Base-by-base conservation (phyloP, 2,329 filamentous ascomycete species). In the Coniosporium tulheliwenetii region DNA sequence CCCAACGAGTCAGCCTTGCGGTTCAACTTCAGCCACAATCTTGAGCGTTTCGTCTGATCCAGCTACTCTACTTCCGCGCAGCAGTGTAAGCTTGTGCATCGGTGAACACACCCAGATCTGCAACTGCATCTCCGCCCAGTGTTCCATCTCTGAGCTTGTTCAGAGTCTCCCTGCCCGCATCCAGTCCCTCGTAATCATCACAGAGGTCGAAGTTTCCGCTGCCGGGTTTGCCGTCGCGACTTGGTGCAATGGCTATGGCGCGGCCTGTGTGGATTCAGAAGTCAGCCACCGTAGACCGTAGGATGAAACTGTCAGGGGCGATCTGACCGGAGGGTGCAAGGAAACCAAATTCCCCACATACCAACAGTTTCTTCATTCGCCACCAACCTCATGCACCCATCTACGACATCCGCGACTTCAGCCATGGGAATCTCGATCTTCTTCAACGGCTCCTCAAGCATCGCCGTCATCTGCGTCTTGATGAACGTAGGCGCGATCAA, bases 401-500 rank as follows among this genome's bases (percentile, higher is more conserved):
- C 43, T 9, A 44, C 47, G 3, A 49, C 44, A 30, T 47, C 44
- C 9, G 39, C 50, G 2, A 50, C 29, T 10, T 44, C 43, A 5
- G 42, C 48, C 1, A 50, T 12, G 19, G 42, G 42, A 5, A 46
- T 40, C 5, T 45, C 47, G 19, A 30, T 38, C 5, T 34, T 14
- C 26, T 37, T 16, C 31, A 48, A 31, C 3, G 3, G 32, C 8
- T 38, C 33, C 31, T 36, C 39, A 9, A 45, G 38, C 2, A 16
- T 37, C 10, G 29, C 36, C 3, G 42, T 48, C 46, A 49, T 46
- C 10, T 44, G 29, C 30, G 48, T 48, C 10, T 39, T 33, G 16
- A 45, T 42, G n/a, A 37, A 45, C 8, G 42, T 44, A 16, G 44
- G 44, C n/a, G 44, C 45, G n/a, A 52, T 46, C 30, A 52, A 37